phyloP scores from a whole-genome alignment of 2,329 filamentous ascomycete species.

The Fusarium sacchari region DNA sequence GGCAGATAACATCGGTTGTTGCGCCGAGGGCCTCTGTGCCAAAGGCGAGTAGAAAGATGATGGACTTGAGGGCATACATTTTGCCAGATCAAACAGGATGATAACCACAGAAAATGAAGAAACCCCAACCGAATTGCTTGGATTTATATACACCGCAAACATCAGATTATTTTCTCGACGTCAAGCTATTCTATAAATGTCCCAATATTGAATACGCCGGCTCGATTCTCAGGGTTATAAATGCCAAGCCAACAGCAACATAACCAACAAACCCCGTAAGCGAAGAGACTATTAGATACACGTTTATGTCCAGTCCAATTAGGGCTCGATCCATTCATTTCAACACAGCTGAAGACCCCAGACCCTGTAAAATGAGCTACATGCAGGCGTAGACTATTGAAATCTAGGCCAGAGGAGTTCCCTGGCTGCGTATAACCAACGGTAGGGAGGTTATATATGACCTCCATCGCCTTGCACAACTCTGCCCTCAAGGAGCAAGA shows the following conservation, averaged over 20 bases:
- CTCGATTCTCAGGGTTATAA: neutral
- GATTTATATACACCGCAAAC: neutral
- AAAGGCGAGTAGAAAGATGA: neutral
- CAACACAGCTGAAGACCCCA: neutral
- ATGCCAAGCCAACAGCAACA: neutral
- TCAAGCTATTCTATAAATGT: neutral
- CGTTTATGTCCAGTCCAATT: neutral
- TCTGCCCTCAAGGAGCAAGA: too few species aligned
- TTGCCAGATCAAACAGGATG: neutral
- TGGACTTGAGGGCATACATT: neutral
- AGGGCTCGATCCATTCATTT: neutral
- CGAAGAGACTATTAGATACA: neutral
- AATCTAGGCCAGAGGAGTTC: neutral
- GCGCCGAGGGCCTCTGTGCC: neutral
- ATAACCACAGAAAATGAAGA: accelerated
- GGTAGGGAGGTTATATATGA: too few species aligned
- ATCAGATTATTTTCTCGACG: neutral
- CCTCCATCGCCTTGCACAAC: too few species aligned
- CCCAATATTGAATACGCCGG: neutral
- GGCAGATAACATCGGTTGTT: neutral
- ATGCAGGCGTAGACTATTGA: neutral
- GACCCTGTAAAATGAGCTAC: neutral
- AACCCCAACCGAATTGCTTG: accelerated
- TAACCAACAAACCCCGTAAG: neutral
- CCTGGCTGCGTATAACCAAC: neutral